Percentiles rank a stretch among this genome's conserved stretches.
Evolutionary conservation across 805 yeast species (phyloP).

Genomic region (Alloascoidea africana): DNA sequence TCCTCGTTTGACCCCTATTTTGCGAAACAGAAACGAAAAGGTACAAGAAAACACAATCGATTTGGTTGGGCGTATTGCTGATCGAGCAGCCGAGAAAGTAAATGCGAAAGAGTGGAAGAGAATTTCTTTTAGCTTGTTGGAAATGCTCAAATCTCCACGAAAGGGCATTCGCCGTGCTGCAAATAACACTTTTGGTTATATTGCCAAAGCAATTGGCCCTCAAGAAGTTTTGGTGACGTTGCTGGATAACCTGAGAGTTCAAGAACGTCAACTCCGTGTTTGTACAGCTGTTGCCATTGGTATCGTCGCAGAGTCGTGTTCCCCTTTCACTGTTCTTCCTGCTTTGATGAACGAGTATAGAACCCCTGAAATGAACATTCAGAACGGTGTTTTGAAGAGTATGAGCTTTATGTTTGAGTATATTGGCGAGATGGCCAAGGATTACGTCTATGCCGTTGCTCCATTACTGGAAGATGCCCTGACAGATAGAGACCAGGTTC

Average conservation of each 20-base stretch:
- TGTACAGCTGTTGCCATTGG: conserved; percentile 98
- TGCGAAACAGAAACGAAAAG: conserved; percentile 77
- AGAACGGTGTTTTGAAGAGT: conserved; percentile 88
- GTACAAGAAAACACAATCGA: conserved; percentile 77
- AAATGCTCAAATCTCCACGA: conserved; percentile 69
- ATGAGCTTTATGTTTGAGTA: conserved; percentile 87
- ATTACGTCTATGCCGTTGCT: conserved; percentile 66
- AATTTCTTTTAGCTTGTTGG: conserved; percentile 79
- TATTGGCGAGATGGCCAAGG: conserved; percentile 64
- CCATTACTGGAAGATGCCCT: conserved; percentile 82
- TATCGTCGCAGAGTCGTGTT: conserved; percentile 85
- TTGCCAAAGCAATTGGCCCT: conserved; percentile 90
- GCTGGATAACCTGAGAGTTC: conserved; percentile 73
- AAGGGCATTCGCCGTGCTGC: conserved; percentile 74
- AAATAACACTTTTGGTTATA: conserved; percentile 79
- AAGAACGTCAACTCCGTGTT: conserved; percentile 90
- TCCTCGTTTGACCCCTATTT: conserved; percentile 82
- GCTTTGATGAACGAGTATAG: conserved; percentile 92
- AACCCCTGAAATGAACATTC: conserved; percentile 84
- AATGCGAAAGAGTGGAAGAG: conserved; percentile 97
- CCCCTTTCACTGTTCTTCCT: conserved; percentile 87
- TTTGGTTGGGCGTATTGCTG: conserved; percentile 72
- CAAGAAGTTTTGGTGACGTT: conserved; percentile 82
- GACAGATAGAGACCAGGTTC: conserved; percentile 81
- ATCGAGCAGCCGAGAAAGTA: conserved; percentile 62